Evolutionary conservation across 495 filamentous ascomycete species (phyloP), one percentile per base, ranked within the genome.

Genomic region (Xylaria intraflava): DNA sequence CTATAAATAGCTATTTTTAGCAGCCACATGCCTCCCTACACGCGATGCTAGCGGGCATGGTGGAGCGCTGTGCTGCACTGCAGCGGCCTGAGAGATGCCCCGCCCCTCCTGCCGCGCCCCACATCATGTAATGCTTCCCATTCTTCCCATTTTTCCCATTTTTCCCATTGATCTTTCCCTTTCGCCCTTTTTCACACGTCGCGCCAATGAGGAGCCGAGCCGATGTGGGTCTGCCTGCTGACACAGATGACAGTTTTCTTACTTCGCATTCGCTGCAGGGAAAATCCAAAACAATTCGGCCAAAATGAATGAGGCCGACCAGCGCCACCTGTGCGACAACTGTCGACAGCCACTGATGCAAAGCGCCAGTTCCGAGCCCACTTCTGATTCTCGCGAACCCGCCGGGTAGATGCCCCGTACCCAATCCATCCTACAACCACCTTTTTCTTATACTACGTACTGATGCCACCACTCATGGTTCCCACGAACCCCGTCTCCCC

Each of bases 1-100:
- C 62, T 67, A 65, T 57, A 59, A 60, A 65, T 65, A 62, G 57
- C 57, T 67, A 67, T 67, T 62, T 61, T 57, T 67, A 67, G 64
- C 38, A 60, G 50, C 49, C 47, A 60, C 58, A 59, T 51, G 52
- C 47, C 27, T 38, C 38, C 38, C 24, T 51, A 26, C 5, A 51
- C 48, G 54, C 45, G 29, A 44, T 49, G 51, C 53, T 46, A 35
- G 31, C 31, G 46, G 46, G 20, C 39, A 29, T 41, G 26, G 26
- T 29, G 14, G 7, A 19, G 26, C 11, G 7, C 11, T 43, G 26
- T 11, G 26, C 20, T 42, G 50, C 27, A n/a, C n/a, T n/a, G n/a
- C n/a, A n/a, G n/a, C n/a, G n/a, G n/a, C n/a, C n/a, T n/a, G n/a
- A n/a, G n/a, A n/a, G n/a, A n/a, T 35, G 30, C 24, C 42, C 30